Conservation (phyloP, 1,139 yeast species). For the Saccharomyces pastorianus region DNA sequence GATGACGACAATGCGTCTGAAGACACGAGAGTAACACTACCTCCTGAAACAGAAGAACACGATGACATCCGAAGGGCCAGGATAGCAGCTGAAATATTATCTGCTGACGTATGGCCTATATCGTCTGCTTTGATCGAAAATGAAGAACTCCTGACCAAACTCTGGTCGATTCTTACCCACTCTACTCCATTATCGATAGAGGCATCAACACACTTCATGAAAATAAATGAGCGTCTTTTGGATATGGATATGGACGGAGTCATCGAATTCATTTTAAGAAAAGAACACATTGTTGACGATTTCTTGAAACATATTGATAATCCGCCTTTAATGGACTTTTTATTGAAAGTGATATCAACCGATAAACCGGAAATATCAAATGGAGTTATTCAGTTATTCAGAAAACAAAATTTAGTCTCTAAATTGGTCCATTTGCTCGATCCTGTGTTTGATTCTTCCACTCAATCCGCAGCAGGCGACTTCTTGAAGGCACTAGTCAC, state of each 20-base stretch:
- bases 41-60: constrained; percentile 43
- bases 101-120: no score
- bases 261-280: constrained; percentile 33
- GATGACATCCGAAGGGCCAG: constrained; percentile 39
- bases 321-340: constrained; percentile 69
- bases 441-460: constrained; percentile 46
- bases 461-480: constrained; percentile 92
- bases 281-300: constrained; percentile 45
- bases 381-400: constrained; percentile 48
- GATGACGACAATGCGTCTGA: constrained; percentile 29
- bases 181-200: constrained; percentile 60
- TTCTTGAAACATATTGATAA: constrained; percentile 49
- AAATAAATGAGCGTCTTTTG: constrained; percentile 83
- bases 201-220: constrained; percentile 83
- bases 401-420: constrained; percentile 44
- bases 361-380: constrained; percentile 60
- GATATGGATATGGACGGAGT: constrained; percentile 87
- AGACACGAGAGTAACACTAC: constrained; percentile 27
- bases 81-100: no score
- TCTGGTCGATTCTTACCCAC: constrained; percentile 74
- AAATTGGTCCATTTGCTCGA: constrained; percentile 45
- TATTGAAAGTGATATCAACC: constrained; percentile 53
- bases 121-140: no score
- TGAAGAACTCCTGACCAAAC: constrained; percentile 38
- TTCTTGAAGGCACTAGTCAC: constrained; percentile 89